Conservation (phyloP, 2,329 filamentous ascomycete species). For the Parascedosporium putredinis region DNA sequence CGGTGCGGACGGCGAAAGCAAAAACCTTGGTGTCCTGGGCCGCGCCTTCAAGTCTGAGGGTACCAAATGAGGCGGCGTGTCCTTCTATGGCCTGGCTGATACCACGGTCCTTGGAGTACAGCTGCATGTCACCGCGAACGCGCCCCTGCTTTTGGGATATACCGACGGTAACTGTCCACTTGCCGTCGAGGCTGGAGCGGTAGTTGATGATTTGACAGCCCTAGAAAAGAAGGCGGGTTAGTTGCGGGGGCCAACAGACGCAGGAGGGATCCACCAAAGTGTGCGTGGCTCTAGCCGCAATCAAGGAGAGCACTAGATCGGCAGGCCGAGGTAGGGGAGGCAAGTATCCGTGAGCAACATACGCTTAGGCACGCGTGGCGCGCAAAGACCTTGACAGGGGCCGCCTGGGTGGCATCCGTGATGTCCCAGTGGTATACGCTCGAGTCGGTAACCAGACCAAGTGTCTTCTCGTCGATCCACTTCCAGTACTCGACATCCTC, state of each 20-base stretch:
- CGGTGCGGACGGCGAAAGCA: conserved; percentile 86
- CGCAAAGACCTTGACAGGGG: conserved; percentile 86
- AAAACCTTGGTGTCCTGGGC: conserved; percentile 90
- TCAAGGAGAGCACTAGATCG: too few relatives aligned
- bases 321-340: too few relatives aligned
- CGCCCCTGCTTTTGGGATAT: conserved; percentile 90
- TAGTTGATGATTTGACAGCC: conserved; percentile 99
- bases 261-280: too few relatives aligned
- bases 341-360: conserved; percentile 35
- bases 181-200: conserved; percentile 86
- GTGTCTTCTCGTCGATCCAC: conserved; percentile 83
- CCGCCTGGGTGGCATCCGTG: conserved; percentile 68
- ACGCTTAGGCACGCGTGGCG: conserved; percentile 82
- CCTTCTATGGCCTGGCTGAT: conserved; percentile 98
- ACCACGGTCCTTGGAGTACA: conserved; percentile 90
- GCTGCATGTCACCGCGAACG: conserved; percentile 91
- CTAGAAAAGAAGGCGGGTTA: conserved; percentile 40
- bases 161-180: conserved; percentile 97
- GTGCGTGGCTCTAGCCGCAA: too few relatives aligned
- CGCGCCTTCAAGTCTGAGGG: conserved; percentile 77
- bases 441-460: conserved; percentile 84
- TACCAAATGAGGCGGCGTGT: conserved; percentile 90
- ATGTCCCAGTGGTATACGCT: conserved; percentile 98
- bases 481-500: conserved; percentile 99
- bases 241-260: too few relatives aligned